phyloP scores from a whole-genome alignment of 2,329 filamentous ascomycete species.

The Penicillium expansum region DNA sequence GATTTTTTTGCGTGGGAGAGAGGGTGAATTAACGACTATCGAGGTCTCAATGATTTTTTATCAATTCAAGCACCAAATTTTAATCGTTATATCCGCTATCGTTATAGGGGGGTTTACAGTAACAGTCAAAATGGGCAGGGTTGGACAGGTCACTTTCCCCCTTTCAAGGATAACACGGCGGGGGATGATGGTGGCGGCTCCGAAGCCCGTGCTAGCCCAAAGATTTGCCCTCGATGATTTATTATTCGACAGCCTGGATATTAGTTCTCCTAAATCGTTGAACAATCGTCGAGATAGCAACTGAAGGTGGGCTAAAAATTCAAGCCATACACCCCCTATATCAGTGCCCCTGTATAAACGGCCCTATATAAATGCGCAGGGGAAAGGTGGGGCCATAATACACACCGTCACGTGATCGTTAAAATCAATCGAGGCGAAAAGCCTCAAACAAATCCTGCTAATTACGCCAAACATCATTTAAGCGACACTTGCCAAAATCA shows the following conservation, averaged over 20 bases:
- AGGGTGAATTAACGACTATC: no score
- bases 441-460: not conserved
- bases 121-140: not conserved
- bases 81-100: no score
- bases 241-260: not conserved
- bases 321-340: not conserved
- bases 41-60: no score
- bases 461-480: not conserved
- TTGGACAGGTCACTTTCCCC: not conserved
- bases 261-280: no score
- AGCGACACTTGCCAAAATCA: not conserved
- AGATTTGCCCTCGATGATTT: not conserved
- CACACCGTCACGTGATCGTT: not conserved
- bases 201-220: not conserved
- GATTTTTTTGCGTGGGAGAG: no score
- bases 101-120: no score
- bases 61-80: no score
- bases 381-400: not conserved
- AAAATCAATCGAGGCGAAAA: conserved; percentile 4
- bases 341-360: not conserved
- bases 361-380: not conserved
- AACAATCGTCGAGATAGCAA: not conserved
- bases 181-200: not conserved
- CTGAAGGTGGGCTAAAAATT: not conserved
- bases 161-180: not conserved